Evolutionary conservation across 129 eudicot species (phyloP).

Genomic region (Helianthus tuberosus): DNA sequence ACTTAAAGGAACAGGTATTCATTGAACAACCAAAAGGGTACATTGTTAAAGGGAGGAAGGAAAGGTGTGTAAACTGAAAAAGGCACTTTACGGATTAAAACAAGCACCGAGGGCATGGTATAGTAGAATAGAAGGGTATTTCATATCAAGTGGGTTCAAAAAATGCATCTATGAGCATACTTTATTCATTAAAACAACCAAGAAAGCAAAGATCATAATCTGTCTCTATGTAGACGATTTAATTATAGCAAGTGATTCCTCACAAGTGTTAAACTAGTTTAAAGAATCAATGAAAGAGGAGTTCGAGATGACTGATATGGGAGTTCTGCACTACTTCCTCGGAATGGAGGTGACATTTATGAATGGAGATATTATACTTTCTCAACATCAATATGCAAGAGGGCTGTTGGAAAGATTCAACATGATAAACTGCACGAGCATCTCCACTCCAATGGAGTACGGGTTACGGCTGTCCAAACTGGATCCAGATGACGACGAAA

Average conservation of each 20-base stretch:
- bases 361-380: too few species aligned
- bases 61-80: not conserved
- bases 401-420: too few species aligned
- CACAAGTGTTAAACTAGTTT: not conserved
- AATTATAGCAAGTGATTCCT: not conserved
- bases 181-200: not conserved
- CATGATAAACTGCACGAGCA: too few species aligned
- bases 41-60: not conserved
- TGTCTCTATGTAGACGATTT: not conserved
- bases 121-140: not conserved
- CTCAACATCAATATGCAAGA: too few species aligned
- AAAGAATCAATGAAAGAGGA: too few species aligned
- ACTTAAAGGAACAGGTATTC: not conserved
- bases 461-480: too few species aligned
- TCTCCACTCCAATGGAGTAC: too few species aligned
- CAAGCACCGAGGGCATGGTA: not conserved
- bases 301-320: too few species aligned
- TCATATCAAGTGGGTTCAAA: not conserved
- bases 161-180: not conserved
- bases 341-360: too few species aligned
- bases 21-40: not conserved
- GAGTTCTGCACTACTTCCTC: too few species aligned
- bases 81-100: not conserved
- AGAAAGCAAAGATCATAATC: not conserved
- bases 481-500: too few species aligned